Evolutionary conservation across 2,329 filamentous ascomycete species (phyloP), one percentile per base, ranked within the genome.

Genomic region (Neospermospora avenae): DNA sequence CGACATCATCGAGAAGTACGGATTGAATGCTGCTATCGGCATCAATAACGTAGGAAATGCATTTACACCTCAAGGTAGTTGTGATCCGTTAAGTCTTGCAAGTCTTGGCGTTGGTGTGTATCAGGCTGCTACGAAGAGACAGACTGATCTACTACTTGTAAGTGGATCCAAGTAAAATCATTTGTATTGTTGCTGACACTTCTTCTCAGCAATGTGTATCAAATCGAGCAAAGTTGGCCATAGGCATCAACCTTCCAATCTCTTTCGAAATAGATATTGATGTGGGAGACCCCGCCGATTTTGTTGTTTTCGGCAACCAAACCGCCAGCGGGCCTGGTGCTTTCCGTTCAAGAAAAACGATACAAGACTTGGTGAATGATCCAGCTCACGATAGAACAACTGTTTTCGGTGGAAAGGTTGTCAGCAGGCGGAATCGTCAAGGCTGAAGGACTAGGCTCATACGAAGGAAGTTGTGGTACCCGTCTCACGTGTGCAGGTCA

Each of bases 11-110:
- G 76, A 79, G 41, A 75, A 81, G 22, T 79, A 84, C 61, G 78
- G 77, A 0, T 70, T 90, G 3, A 78, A 84, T 60, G 84, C 80
- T 20, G 84, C 84, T 14, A 78, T 90, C 4, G 82, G 84, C 1
- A 79, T 89, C 39, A 90, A 90, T 68, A 91, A 91, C 67, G 82
- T 91, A 14, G 87, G 87, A 18, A 91, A 91, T 69, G 86, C 87
- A 0, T 90, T 91, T 67, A 90, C 88, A 6, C 88, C 88, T 0
- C 83, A 86, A 68, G 88, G 87, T 0, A 84, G 77, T 18, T 85
- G 81, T 41, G 88, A 90, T 73, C 87, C 87, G 1, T 70, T 91
- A 52, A 77, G 77, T 42, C 74, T 89, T 45, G 86, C 86, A 20
- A 84, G 80, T 64, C 74, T 86, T 55, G 83, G 84, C 1, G 84